Evolutionary conservation across 441 rosid species (phyloP), one percentile per base, ranked within the genome.

Genomic region (Gossypium davidsonii): DNA sequence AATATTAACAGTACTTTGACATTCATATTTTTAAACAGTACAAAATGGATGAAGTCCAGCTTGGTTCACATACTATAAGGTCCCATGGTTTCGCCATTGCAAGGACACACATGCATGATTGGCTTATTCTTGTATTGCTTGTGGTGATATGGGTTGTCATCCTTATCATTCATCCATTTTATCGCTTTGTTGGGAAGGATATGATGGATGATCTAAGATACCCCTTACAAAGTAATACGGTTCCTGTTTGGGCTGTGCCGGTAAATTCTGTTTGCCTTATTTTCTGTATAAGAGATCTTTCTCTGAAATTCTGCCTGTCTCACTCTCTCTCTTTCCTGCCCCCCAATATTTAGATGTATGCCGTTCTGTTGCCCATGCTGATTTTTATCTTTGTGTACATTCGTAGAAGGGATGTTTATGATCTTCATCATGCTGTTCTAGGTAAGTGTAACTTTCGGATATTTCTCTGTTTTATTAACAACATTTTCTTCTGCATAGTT

Each of bases 191-290:
- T 34, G 96, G 98, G 42, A 88, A 89, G 78, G 94, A 94, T 77
- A 91, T 94, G 98, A 88, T 92, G 97, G 81, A 83, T 63, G 97
- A 92, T 85, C 91, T 94, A 20, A 88, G 80, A 53, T 94, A 88
- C 79, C 98, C 98, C 3, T 76, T 92, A 73, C 83, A 88, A 79
- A 70, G 81, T 52, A 88, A 89, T 79, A 90, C 97, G 2, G 88
- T 92, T 72, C 97, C 97, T 25, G 66, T 88, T 65, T 92, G 95
- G 97, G 78, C 86, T 69, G 96, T 91, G 8, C 93, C 94, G n/a
- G 97, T 90, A 84, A 82, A 90, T 83, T 60, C 59, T 23, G 31
- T 67, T 69, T 34, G 21, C 67, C 64, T 58, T 51, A 11, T 37
- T n/a, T 72, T 4, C 58, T 23, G 31, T 37, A 18, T 14, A 11